phyloP scores from a whole-genome alignment of 2,329 filamentous ascomycete species.

The Ceratocystis cacaofunesta region DNA sequence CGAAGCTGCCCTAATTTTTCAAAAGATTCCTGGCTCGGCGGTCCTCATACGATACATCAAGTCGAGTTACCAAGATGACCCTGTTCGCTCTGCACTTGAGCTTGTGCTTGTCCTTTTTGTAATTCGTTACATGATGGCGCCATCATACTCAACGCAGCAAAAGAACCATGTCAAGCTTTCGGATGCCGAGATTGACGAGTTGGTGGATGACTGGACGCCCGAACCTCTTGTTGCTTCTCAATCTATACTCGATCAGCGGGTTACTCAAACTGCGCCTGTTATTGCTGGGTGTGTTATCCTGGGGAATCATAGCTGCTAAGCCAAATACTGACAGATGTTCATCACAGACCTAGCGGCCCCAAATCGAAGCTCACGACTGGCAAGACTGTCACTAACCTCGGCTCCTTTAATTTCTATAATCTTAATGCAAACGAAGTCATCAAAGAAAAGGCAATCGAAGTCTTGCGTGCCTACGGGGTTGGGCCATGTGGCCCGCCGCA shows the following conservation, averaged over 20 bases:
- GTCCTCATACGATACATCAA: constrained; percentile 91
- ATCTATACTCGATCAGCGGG: constrained; percentile 60
- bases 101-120: constrained; percentile 90
- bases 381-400: constrained; percentile 82
- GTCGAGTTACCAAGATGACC: constrained; percentile 95
- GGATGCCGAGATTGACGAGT: constrained; percentile 93
- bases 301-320: not conserved
- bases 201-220: constrained; percentile 91
- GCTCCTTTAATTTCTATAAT: constrained; percentile 95
- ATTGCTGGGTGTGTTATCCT: constrained; percentile 57
- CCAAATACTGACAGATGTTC: not conserved
- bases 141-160: constrained; percentile 82
- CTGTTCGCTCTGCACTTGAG: constrained; percentile 83
- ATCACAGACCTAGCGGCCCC: constrained; percentile 65
- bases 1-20: constrained; percentile 51
- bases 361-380: constrained; percentile 81
- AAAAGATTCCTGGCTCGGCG: constrained; percentile 82
- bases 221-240: constrained; percentile 71
- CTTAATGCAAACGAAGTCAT: constrained; percentile 84
- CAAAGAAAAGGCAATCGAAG: constrained; percentile 89
- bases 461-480: constrained; percentile 86
- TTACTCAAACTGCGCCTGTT: constrained; percentile 72
- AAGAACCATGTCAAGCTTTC: constrained; percentile 78
- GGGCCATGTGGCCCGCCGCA: constrained; percentile 92
- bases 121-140: constrained; percentile 79